phyloP scores from a whole-genome alignment of 306 rosid genomes.

The Gynostemma pentaphyllum region DNA sequence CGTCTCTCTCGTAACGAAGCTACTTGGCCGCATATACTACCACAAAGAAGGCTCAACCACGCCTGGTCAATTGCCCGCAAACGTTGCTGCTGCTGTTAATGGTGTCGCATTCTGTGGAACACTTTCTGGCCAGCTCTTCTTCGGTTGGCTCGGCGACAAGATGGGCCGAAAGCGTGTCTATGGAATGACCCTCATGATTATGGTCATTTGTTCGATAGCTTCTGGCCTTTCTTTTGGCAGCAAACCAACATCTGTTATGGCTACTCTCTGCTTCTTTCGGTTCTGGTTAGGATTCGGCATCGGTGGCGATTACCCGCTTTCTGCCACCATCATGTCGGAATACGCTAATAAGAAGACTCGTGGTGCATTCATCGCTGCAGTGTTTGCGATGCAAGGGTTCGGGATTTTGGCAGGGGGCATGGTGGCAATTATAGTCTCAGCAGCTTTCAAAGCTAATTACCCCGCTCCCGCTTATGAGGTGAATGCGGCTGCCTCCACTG shows the following conservation, averaged over 20 bases:
- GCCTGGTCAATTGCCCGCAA: conserved; percentile 61
- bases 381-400: conserved; percentile 91
- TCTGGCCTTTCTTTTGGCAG: conserved; percentile 68
- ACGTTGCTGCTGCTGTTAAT: conserved; percentile 60
- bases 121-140: conserved; percentile 77
- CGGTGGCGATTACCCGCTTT: conserved; percentile 93
- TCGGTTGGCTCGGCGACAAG: conserved; percentile 95
- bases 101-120: conserved; percentile 88
- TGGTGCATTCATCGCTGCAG: conserved; percentile 85
- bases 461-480: conserved; percentile 38
- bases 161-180: conserved; percentile 74
- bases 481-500: conserved; percentile 37
- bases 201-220: conserved; percentile 66
- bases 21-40: conserved; percentile 70
- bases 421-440: conserved; percentile 57
- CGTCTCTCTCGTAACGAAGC: conserved; percentile 78
- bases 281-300: conserved; percentile 94
- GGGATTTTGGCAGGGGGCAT: conserved; percentile 75
- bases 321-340: conserved; percentile 93
- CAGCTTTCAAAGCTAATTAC: conserved; percentile 29
- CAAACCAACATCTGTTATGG: conserved; percentile 38
- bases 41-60: conserved; percentile 19
- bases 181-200: conserved; percentile 80
- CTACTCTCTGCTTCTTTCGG: conserved; percentile 70
- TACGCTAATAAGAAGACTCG: conserved; percentile 80